phyloP scores from a whole-genome alignment of 2,329 filamentous ascomycete species.

The Neonectria punicea region DNA sequence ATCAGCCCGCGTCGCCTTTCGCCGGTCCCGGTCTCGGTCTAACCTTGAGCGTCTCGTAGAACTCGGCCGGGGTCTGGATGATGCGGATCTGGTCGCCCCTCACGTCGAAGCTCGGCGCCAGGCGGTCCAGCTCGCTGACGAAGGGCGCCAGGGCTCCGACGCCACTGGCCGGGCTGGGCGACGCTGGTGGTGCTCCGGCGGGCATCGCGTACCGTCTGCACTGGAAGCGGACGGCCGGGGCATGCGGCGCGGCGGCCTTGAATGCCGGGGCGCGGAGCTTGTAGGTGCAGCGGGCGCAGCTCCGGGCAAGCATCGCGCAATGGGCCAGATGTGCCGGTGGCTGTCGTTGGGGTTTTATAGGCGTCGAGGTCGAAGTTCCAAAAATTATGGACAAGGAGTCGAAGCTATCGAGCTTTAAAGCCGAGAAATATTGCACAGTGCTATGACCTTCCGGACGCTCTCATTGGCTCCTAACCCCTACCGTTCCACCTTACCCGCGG shows the following conservation, averaged over 20 bases:
- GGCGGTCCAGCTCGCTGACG: slow-evolving; percentile 80
- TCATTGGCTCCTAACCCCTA: slow-evolving; percentile 18
- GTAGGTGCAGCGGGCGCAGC: slow-evolving; percentile 47
- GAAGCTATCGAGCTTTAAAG: slow-evolving; percentile 8
- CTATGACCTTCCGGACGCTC: slow-evolving; percentile 27
- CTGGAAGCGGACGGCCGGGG: slow-evolving; percentile 48
- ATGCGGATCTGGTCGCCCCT: slow-evolving; percentile 83
- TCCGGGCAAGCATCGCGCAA: slow-evolving; percentile 49
- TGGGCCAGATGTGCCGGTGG: slow-evolving; percentile 3
- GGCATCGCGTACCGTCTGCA: slow-evolving; percentile 55
- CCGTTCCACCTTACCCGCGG: slow-evolving; percentile 36
- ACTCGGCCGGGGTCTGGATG: slow-evolving; percentile 82
- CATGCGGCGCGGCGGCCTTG: slow-evolving; percentile 39
- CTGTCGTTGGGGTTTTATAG: slow-evolving; percentile 10
- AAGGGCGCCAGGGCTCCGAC: slow-evolving; percentile 63
- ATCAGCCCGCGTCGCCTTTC: slow-evolving; percentile 24
- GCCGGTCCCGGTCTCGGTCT: not conserved
- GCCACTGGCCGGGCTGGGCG: slow-evolving; percentile 34
- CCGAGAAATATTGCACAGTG: slow-evolving; percentile 27
- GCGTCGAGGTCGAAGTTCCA: slow-evolving; percentile 10
- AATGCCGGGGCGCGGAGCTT: slow-evolving; percentile 40
- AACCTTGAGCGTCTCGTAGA: slow-evolving; percentile 92
- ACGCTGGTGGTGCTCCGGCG: slow-evolving; percentile 41
- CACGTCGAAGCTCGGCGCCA: slow-evolving; percentile 91
- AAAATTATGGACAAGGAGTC: not conserved